Base-by-base conservation (phyloP, 148 eudicot species). In the Hydrangea macrophylla region DNA sequence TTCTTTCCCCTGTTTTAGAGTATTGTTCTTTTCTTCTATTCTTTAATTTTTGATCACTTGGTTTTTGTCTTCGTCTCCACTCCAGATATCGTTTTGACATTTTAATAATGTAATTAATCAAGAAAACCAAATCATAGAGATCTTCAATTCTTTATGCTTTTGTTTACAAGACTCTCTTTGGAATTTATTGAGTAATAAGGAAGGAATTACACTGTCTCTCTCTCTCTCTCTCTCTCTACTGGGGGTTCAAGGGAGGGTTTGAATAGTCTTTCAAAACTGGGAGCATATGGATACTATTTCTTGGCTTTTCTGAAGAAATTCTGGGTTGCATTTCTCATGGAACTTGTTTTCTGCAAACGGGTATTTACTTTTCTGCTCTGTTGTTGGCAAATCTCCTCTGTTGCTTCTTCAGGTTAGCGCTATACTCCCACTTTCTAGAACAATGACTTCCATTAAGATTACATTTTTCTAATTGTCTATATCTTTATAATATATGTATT, bases 381-480 rank as follows among this genome's bases (percentile, higher is more conserved):
- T 62, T 85, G 80, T 58, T 82, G 79, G 75, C 82, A 82, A 69
- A 67, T 78, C 65, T 70, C 80, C 61, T 50, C 84, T 25, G 71
- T 74, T 71, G 90, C 73, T 58, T 75, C 26, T 67, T 80, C 93
- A 75, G 93, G 96, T 90, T 65, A 64, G 68, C 48, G 25, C 48
- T 12, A 22, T 35, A 26, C 45, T 20, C 28, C 57, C 30, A 45
- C 36, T 64, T 59, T 31, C 53, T 35, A 65, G 9, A 25, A 44
- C 2, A 8, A 24, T 44, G 20, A 17, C 13, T 68, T 35, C 20
- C 4, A 12, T 3, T 11, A 18, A 17, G n/a, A 59, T 37, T 40
- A n/a, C 36, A 32, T 26, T 76, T 70, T 27, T 30, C 5, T 48
- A n/a, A 48, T 15, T 48, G 13, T 65, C 20, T 60, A 58, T 22